Conservation (phyloP, 176 grass and related monocot species). For the Musa beccarii region DNA sequence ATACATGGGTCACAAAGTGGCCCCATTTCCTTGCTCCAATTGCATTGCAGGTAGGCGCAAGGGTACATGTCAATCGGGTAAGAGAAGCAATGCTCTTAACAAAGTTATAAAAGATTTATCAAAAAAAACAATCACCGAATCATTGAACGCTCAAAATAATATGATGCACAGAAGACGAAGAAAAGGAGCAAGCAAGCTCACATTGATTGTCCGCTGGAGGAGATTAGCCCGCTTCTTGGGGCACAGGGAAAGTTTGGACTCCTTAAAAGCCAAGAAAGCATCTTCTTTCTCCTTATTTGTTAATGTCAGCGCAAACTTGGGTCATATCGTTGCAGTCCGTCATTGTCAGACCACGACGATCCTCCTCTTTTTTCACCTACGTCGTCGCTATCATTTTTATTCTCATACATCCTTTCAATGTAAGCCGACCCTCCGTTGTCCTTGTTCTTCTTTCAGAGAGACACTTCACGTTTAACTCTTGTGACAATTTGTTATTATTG, state of each 20-base stretch:
- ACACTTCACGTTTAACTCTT: background rate
- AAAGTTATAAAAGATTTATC: too few species aligned
- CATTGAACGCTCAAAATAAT: too few species aligned
- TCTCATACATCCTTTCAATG: too few species aligned
- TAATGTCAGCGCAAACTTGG: background rate
- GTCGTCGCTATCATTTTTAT: too few species aligned
- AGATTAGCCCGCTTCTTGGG: conserved; percentile 7
- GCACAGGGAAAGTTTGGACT: background rate
- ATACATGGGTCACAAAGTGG: background rate
- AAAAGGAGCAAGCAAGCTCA: background rate
- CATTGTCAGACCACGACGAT: too few species aligned
- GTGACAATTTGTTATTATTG: background rate
- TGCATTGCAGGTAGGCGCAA: background rate
- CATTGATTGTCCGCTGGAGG: conserved; percentile 1
- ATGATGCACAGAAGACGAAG: too few species aligned
- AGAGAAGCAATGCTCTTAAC: background rate
- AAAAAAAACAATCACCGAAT: too few species aligned
- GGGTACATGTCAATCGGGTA: background rate
- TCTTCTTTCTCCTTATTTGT: conserved; percentile 13
- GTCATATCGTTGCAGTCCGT: background rate
- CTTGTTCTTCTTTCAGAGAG: background rate
- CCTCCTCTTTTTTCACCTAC: too few species aligned
- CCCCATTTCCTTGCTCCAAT: background rate
- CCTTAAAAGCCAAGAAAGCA: conserved; percentile 6
- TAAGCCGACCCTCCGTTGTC: too few species aligned